A percentile compares a stretch with the other conserved stretches of the same genome.
Conservation (phyloP, 148 eudicot species). For the Rhododendron ovatum region DNA sequence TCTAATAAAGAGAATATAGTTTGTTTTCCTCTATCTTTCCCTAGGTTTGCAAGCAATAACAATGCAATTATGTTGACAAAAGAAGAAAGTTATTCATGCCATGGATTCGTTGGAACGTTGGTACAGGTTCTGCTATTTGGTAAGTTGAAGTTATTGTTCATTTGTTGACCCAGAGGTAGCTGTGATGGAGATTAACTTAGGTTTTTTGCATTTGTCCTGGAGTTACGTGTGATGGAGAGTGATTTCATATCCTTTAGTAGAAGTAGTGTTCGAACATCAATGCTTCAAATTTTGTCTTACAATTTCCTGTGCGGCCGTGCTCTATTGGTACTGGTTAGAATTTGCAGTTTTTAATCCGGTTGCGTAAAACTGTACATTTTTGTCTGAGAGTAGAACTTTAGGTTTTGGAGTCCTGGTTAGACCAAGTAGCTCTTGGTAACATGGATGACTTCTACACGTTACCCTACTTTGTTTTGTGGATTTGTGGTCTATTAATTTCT, state of each 20-base stretch:
- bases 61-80: not conserved
- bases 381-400: not conserved
- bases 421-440: not conserved
- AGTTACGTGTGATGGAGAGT: not conserved
- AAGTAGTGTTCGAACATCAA: not conserved
- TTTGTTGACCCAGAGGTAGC: not conserved
- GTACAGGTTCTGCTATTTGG: not conserved
- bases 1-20: too few relatives aligned
- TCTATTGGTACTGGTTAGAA: not conserved
- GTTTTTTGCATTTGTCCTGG: not conserved
- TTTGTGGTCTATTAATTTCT: not conserved
- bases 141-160: not conserved
- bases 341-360: not conserved
- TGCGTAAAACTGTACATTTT: not conserved
- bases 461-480: not conserved
- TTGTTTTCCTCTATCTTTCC: not conserved
- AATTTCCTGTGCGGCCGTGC: not conserved
- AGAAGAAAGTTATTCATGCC: not conserved
- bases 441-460: not conserved
- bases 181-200: not conserved
- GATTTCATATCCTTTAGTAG: not conserved
- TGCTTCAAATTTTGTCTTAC: not conserved
- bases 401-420: not conserved
- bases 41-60: not conserved
- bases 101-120: not conserved